Base-by-base conservation (phyloP, 1,284 basidiomycete genomes). In the Fomitopsis pinicola region DNA sequence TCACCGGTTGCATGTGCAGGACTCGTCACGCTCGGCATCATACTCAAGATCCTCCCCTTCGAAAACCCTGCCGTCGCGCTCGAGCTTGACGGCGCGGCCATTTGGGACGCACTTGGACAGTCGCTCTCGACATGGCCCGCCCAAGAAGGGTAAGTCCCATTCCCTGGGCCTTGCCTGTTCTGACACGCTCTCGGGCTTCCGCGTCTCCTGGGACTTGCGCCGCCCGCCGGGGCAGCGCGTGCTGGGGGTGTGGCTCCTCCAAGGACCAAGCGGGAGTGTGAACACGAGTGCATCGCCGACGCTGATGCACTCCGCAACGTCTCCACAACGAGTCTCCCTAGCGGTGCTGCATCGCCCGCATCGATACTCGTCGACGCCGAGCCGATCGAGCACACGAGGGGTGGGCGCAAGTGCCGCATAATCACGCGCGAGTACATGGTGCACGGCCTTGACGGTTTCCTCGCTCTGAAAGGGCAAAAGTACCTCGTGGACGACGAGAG, bases 1-100 rank as follows among this genome's bases (percentile, higher is more conserved):
- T 14, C 8, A n/a, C 28, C n/a, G 45, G 55, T 6, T 38, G 15
- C 7, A 8, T 22, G 9, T 59, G 26, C 64, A 91, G 91, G 92
- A 1, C 76, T 81, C 55, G 80, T 96, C 59, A 93, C 89, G 0
- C 79, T 97, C 0, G 92, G 93, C 0, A 89, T 97, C 68, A 85
- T 95, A 55, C 67, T 94, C 48, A 95, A 95, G 71, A 95, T 97
- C 38, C 74, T 97, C 55, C 95, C 95, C 0, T 97, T 95, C 64
- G 91, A 94, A 63, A 95, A 97, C 69, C 87, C 94, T 0, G 79
- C 89, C 12, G 84, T 97, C 1, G 92, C 94, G 7, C 71, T 95
- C 35, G 91, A 94, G 75, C 74, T 97, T 15, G 91, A 93, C 66
- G 95, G 95, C 0, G 79, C 84, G 67, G 81, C 87, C 0, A 83